Evolutionary conservation across 352 stramenopile species (phyloP), one percentile per base, ranked within the genome.

Genomic region (Phytopythium kandeliae): DNA sequence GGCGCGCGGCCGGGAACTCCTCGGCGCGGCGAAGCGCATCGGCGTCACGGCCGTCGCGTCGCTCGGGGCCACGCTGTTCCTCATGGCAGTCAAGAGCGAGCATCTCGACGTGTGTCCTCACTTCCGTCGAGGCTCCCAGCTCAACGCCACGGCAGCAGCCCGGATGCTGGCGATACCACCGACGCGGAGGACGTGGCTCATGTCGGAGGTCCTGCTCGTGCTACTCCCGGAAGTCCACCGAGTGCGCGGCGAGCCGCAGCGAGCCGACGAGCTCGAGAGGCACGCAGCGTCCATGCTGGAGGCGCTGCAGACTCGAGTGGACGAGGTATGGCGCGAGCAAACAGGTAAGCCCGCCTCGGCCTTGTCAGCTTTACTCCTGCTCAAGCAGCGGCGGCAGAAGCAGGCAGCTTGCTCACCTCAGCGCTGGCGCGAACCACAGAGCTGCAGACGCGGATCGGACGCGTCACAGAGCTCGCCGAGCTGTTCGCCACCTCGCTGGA

Each of bases 261-360:
- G 53, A 41, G 45, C 65, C 21, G 40, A 62, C 34, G 65, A 64
- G 36, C 57, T 74, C 25, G 22, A 64, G 4, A 69, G 59, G 30
- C 68, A 71, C 40, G 25, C 59, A 19, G 59, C 24, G 8, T 62
- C 62, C 35, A 66, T 71, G 51, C 69, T 71, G 21, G 51, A 67
- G 28, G 71, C 65, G 10, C 51, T 76, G 13, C 57, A 44, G 51
- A 51, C 30, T 63, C 60, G 15, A 72, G 57, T 63, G 54, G 55
- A 36, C 63, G 55, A 16, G 57, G 60, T 26, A 43, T 55, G 44
- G 44, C 7, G 28, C 33, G 44, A 51, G 8, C 44, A 51, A 41
- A 3, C 9, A 26, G 44, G 44, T 41, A n/a, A 38, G 28, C 15
- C 19, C 24, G 1, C 17, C 7, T 15, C 25, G 3, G 36, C 24